Conservation (phyloP, 345 rosid genomes). For the Alliaria petiolata region DNA sequence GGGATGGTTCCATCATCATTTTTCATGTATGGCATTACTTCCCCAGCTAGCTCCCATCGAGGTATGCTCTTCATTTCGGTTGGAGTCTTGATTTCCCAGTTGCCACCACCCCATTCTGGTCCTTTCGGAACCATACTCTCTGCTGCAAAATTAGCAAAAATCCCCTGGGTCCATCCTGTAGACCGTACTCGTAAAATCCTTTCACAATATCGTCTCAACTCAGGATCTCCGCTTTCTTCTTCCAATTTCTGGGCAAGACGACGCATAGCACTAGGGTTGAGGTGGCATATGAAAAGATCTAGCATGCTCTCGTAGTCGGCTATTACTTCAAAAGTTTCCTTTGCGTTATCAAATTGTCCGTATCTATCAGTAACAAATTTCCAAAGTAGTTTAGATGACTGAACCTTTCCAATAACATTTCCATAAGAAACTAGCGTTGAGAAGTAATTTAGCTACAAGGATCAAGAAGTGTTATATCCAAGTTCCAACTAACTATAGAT, state of each 20-base stretch:
- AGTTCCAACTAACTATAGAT: too few species aligned
- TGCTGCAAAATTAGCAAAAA: conserved; percentile 98
- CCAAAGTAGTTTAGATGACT: conserved; percentile 10
- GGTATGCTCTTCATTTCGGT: conserved; percentile 79
- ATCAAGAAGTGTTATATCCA: too few species aligned
- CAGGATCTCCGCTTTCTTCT: conserved; percentile 85
- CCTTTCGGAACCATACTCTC: conserved; percentile 99
- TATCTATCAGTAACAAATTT: conserved; percentile 51
- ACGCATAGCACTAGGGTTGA: conserved; percentile 98
- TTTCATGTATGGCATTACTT: conserved; percentile 98
- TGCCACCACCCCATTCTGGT: conserved; percentile 99
- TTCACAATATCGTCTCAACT: conserved; percentile 85
- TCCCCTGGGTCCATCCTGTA: conserved; percentile 98
- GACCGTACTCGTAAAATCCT: conserved; percentile 90
- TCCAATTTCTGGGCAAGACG: conserved; percentile 95
- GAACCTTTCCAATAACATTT: neutral
- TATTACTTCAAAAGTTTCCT: conserved; percentile 97
- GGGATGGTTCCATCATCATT: conserved; percentile 94
- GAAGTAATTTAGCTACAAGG: neutral
- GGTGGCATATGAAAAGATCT: conserved; percentile 95
- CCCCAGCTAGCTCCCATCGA: conserved; percentile 93
- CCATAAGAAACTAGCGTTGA: neutral
- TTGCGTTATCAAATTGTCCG: conserved; percentile 92
- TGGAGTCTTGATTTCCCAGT: conserved; percentile 98
- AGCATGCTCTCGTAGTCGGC: conserved; percentile 93